Conservation (phyloP, 2,329 filamentous ascomycete species). For the Aspergillus transmontanensis region DNA sequence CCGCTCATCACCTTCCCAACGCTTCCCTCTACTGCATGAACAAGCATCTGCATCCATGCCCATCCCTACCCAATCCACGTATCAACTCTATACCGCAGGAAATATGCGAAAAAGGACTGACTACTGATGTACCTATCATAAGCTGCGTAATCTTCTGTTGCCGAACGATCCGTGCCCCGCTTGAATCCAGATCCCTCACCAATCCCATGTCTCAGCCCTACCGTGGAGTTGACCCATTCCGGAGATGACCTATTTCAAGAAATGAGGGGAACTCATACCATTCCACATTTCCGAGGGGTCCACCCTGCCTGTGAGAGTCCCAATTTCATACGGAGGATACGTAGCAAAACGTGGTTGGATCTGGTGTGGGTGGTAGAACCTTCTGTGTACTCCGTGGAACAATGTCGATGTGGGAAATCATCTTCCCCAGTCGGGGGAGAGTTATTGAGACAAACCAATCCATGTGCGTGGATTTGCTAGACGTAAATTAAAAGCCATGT, state of each 20-base stretch:
- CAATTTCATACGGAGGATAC: neutral
- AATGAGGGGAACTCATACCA: neutral
- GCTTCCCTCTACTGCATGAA: neutral
- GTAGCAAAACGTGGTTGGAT: neutral
- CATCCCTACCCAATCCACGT: neutral
- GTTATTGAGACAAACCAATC: neutral
- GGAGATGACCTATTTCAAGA: neutral
- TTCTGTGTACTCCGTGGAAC: neutral
- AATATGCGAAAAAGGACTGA: too few species aligned
- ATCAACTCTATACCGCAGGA: neutral
- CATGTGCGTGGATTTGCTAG: neutral
- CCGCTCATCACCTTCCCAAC: neutral
- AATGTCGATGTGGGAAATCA: too few species aligned
- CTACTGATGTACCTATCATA: neutral
- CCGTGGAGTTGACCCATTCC: neutral
- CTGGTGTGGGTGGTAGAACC: neutral
- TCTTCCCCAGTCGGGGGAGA: too few species aligned
- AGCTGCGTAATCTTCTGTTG: neutral
- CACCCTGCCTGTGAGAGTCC: neutral
- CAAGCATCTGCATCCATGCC: neutral
- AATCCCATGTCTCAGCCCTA: neutral
- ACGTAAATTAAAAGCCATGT: neutral
- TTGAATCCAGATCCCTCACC: neutral
- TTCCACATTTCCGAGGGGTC: neutral
- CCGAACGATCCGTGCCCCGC: neutral